Percentiles rank a stretch among this genome's conserved stretches.
These are phyloP conservation scores for Alternaria sp. DNA, from an alignment of 2,329 filamentous ascomycete genomes.

Conservation along the genomic window DNA sequence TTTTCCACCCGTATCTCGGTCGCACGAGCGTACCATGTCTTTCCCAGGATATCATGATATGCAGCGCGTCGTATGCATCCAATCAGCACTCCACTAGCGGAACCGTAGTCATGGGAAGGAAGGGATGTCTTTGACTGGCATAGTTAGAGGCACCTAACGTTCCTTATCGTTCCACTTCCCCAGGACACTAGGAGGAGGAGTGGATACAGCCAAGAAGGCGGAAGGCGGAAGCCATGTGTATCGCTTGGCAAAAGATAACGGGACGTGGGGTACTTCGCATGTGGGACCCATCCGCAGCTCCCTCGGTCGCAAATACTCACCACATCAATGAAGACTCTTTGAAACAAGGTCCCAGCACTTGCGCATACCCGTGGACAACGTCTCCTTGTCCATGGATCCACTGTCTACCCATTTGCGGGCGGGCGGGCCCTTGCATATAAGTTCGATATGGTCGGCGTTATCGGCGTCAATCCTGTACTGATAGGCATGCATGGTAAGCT, in stretches of 20 bases:
- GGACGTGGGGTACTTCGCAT: slow-evolving; percentile 27
- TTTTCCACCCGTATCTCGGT: slow-evolving; percentile 21
- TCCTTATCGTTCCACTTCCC: slow-evolving; percentile 38
- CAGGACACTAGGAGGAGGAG: slow-evolving; percentile 28
- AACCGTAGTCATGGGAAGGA: slow-evolving; percentile 15
- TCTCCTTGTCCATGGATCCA: slow-evolving; percentile 42
- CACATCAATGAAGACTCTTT: slow-evolving; percentile 3
- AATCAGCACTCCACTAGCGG: neutral
- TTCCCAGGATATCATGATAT: slow-evolving; percentile 13
- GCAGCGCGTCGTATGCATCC: slow-evolving; percentile 4
- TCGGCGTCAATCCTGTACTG: slow-evolving; percentile 29
- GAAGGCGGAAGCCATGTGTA: slow-evolving; percentile 29
- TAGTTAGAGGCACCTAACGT: slow-evolving; percentile 21
- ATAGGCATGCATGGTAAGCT: slow-evolving; percentile 48
- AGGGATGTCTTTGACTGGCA: slow-evolving; percentile 22
- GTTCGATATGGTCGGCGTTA: slow-evolving; percentile 18
- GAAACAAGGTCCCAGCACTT: slow-evolving; percentile 45
- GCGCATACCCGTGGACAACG: slow-evolving; percentile 50
- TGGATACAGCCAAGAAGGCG: slow-evolving; percentile 30
- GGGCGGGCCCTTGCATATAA: slow-evolving; percentile 25
- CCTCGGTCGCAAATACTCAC: neutral
- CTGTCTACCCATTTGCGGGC: slow-evolving; percentile 44
- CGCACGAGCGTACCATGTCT: neutral
- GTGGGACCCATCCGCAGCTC: neutral
- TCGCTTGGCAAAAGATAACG: slow-evolving; percentile 46